Evolutionary conservation across 2,329 filamentous ascomycete species (phyloP), one percentile per base, ranked within the genome.

Genomic region (Cytospora schulzeri): DNA sequence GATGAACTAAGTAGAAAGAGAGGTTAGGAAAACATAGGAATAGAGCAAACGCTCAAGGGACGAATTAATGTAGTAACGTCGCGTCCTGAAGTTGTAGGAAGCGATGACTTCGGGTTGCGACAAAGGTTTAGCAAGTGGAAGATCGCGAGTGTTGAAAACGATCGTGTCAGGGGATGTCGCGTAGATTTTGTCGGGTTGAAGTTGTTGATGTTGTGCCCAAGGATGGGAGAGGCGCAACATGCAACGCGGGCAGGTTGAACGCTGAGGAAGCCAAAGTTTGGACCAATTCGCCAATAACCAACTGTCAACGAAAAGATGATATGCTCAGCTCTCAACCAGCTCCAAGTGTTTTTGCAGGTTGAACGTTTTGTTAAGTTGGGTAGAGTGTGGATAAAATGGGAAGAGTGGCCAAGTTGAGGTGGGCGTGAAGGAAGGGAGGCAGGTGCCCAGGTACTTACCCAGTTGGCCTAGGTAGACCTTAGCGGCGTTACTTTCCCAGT

Each of bases 301-400:
- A 28, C 33, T 62, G 62, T 50, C 65, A 52, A 65, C 28, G 29
- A 62, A 66, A 65, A 65, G 53, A 63, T 65, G 57, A 60, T 62
- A 26, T 29, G 33, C 19, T 56, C 31, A 45, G 29, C 31, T 35
- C 59, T 55, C 50, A 41, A 41, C 56, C 54, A 56, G 57, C 29
- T 24, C 9, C 52, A 19, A 24, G 17, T 17, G 28, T 52, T 33
- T 52, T 45, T 22, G n/a, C 51, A 35, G n/a, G 12, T 19, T 22
- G 12, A 9, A 29, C 17, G 29, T 52, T 55, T 29, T 35, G 14
- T 17, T 38, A 38, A 35, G n/a, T 38, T 22, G 38, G 48, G 14
- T 33, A 51, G 31, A 19, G 8, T 28, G 11, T 31, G 45, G 53
- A 12, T n/a, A 56, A 62, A 17, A 41, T 51, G 52, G 38, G 38